phyloP scores from a whole-genome alignment of 495 filamentous ascomycete species.

The Ramalina peruviana region DNA sequence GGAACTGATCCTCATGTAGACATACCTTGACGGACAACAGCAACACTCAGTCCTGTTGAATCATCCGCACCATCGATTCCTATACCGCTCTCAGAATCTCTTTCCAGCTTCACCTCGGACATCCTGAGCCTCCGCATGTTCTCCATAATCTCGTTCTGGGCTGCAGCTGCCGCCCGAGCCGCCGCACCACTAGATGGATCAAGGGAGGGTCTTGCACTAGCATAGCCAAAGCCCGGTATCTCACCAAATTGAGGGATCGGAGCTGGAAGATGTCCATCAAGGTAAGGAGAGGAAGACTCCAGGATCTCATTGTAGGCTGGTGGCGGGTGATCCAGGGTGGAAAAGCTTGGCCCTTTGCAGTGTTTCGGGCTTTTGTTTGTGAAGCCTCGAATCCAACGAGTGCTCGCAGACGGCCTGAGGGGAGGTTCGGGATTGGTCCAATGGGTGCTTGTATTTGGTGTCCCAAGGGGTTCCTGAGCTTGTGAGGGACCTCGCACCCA shows the following conservation, averaged over 20 bases:
- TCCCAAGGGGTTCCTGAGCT: not conserved
- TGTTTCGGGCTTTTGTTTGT: conserved; percentile 5
- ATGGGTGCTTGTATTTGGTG: no score
- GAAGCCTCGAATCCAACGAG: conserved; percentile 10
- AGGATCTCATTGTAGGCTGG: not conserved
- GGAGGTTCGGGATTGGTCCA: no score
- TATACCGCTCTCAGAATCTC: conserved; percentile 67
- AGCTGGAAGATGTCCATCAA: conserved; percentile 1
- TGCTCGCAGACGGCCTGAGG: no score
- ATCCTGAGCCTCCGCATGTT: conserved; percentile 19
- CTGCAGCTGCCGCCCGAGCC: conserved; percentile 53
- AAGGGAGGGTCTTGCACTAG: conserved; percentile 28
- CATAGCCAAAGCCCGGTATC: conserved; percentile 12
- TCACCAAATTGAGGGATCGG: conserved; percentile 1
- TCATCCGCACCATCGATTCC: conserved; percentile 45
- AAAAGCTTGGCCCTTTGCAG: not conserved
- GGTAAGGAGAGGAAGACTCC: not conserved
- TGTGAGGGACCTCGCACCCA: not conserved
- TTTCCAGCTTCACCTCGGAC: conserved; percentile 23
- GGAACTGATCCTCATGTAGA: conserved; percentile 1
- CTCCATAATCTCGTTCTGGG: conserved; percentile 47
- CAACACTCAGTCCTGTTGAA: conserved; percentile 27
- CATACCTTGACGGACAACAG: conserved; percentile 28
- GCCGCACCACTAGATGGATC: conserved; percentile 48
- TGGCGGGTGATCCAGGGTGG: not conserved